Evolutionary conservation across 352 stramenopile species (phyloP), one percentile per base, ranked within the genome.

Genomic region (Globisporangium canariense): DNA sequence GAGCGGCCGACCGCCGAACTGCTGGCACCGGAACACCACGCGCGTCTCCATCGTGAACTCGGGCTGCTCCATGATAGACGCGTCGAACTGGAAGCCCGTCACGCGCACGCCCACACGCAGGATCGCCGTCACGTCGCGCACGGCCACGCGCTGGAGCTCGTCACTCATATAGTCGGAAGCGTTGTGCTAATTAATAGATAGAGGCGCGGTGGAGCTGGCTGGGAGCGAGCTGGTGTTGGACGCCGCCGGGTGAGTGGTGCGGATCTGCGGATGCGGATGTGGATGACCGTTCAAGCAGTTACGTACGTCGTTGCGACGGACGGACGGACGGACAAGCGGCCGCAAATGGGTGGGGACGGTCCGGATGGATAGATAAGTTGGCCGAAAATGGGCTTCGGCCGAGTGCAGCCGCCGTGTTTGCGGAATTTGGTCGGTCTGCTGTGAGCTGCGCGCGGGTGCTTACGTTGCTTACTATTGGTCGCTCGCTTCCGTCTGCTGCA

Each of bases 11-110:
- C 71, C 68, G 20, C 83, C 84, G 58, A 77, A 69, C 60, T 86
- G 77, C 16, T 75, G 71, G 62, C 79, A 90, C 57, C 83, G 75
- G 67, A 94, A 90, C 3, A 88, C 75, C 20, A 93, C 72, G 58
- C 63, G 60, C 10, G 81, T 90, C 22, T 76, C 59, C 22, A 94
- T 71, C 14, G 79, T 56, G 66, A 90, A 94, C 72, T 94, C 86
- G 6, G 86, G 81, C 45, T 92, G 76, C 38, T 86, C 77, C 86
- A 94, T 94, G 60, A 90, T 77, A 10, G 74, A 84, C 49, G 76
- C 61, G 71, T 94, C 84, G 64, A 75, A 94, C 64, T 91, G 81
- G 47, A 83, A 90, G 45, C 78, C 74, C 25, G 81, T 67, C 30
- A 94, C 81, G 40, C 60, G 59, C n/a, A 93, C 75, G 18, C 20